Conservation (phyloP, 352 stramenopile species). For the Phytophthora foliorum region DNA sequence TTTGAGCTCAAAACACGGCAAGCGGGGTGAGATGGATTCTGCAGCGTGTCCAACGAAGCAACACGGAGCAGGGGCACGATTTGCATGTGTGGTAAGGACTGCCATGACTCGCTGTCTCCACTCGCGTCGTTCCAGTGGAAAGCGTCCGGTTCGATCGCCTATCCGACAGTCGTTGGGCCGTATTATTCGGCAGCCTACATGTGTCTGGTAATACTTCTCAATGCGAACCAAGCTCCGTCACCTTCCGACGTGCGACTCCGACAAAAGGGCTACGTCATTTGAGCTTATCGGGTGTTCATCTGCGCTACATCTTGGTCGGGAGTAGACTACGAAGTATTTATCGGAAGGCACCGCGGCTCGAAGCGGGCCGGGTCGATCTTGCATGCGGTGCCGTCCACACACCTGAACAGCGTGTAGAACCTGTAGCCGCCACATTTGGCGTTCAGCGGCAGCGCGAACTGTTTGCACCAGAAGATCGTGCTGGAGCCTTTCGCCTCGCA, state of each 20-base stretch:
- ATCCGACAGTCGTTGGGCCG: too few species aligned
- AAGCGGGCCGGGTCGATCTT: conserved; percentile 21
- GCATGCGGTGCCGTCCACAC: conserved; percentile 31
- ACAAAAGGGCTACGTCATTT: neutral
- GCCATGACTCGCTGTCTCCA: neutral
- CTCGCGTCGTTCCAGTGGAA: neutral
- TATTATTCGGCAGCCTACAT: too few species aligned
- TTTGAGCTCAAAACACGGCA: neutral
- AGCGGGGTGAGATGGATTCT: neutral
- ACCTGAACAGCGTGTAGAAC: conserved; percentile 42
- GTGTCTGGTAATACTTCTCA: too few species aligned
- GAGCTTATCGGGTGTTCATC: neutral
- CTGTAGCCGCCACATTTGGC: conserved; percentile 33
- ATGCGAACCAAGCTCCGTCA: neutral
- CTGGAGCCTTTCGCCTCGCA: conserved; percentile 21
- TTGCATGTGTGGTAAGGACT: neutral
- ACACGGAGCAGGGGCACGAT: neutral
- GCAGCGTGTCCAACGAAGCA: neutral
- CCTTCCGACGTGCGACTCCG: neutral
- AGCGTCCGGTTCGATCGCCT: too few species aligned
- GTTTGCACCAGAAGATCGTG: conserved; percentile 34
- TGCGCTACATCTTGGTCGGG: too few species aligned
- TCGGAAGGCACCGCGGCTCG: conserved; percentile 26
- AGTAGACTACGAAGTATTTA: conserved; percentile 6
- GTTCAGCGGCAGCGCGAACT: conserved; percentile 32